Evolutionary conservation across 768 basidiomycete species (phyloP).

Genomic region (Megacollybia marginata): DNA sequence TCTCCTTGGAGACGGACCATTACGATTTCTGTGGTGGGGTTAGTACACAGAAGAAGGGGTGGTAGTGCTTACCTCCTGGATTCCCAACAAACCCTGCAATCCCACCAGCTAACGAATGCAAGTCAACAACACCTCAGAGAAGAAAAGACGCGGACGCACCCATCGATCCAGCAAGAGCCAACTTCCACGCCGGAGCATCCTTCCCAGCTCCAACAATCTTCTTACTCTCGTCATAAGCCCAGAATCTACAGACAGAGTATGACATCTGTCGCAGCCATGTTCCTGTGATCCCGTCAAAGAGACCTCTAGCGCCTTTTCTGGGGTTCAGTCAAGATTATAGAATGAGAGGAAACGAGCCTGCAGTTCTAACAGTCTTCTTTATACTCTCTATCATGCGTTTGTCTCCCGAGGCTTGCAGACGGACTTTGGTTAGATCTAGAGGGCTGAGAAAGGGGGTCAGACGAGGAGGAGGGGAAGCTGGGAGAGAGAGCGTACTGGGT

Average conservation of each 20-base stretch:
- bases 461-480: too few species aligned
- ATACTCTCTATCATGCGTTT: constrained; percentile 84
- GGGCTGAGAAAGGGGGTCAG: constrained; percentile 37
- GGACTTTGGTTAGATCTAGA: constrained; percentile 85
- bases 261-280: constrained; percentile 92
- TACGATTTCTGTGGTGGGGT: constrained; percentile 46
- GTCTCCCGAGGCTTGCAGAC: constrained; percentile 87
- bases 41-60: too few species aligned
- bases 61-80: constrained; percentile 74
- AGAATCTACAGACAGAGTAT: constrained; percentile 88
- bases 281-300: constrained; percentile 82
- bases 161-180: constrained; percentile 79
- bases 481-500: constrained; percentile 62
- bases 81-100: constrained; percentile 88
- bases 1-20: constrained; percentile 91
- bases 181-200: constrained; percentile 72
- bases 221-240: constrained; percentile 90
- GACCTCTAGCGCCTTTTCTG: constrained; percentile 48
- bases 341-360: constrained; percentile 45
- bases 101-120: constrained; percentile 74
- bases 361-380: constrained; percentile 73
- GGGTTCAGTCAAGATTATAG: constrained; percentile 3
- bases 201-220: constrained; percentile 68
- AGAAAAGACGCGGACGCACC: constrained; percentile 35
- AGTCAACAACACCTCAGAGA: too few species aligned